These are phyloP conservation scores for Bryopsis sp. DNA, from an alignment of 139 green algal species.

Conservation along the genomic window DNA sequence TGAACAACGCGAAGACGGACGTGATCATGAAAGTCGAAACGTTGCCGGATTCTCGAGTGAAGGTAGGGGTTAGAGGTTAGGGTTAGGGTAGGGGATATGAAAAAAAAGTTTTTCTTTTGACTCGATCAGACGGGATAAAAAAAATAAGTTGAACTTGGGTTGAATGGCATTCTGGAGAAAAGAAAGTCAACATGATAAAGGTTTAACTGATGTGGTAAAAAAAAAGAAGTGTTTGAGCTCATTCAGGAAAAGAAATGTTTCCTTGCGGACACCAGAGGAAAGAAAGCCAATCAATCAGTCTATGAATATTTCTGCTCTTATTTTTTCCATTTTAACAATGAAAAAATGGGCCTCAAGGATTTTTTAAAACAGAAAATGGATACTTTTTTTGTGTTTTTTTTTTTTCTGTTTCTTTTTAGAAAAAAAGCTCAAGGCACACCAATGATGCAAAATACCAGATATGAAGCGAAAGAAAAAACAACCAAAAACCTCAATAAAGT, in stretches of 20 bases:
- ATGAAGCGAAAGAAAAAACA: too few species aligned
- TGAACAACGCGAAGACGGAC: conserved; percentile 15
- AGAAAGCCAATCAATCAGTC: too few species aligned
- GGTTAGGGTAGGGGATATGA: background rate
- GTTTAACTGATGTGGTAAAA: background rate
- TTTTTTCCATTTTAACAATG: too few species aligned
- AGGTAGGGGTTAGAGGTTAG: background rate
- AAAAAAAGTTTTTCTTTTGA: too few species aligned
- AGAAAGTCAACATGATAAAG: background rate
- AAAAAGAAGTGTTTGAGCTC: background rate
- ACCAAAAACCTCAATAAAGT: too few species aligned
- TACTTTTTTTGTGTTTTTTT: background rate
- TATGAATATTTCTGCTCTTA: too few species aligned
- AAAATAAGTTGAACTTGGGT: background rate
- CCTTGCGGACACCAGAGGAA: too few species aligned
- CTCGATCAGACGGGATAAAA: background rate
- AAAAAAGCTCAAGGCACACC: too few species aligned
- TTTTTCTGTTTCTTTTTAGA: conserved; percentile 5
- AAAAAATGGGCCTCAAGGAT: too few species aligned
- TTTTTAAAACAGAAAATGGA: too few species aligned
- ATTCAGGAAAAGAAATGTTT: too few species aligned
- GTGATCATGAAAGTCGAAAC: conserved; percentile 17
- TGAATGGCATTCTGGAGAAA: background rate
- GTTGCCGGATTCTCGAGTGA: conserved; percentile 6
- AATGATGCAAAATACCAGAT: too few species aligned